phyloP scores from a whole-genome alignment of 2,329 filamentous ascomycete species.

The Exophiala phaeomuriformis region DNA sequence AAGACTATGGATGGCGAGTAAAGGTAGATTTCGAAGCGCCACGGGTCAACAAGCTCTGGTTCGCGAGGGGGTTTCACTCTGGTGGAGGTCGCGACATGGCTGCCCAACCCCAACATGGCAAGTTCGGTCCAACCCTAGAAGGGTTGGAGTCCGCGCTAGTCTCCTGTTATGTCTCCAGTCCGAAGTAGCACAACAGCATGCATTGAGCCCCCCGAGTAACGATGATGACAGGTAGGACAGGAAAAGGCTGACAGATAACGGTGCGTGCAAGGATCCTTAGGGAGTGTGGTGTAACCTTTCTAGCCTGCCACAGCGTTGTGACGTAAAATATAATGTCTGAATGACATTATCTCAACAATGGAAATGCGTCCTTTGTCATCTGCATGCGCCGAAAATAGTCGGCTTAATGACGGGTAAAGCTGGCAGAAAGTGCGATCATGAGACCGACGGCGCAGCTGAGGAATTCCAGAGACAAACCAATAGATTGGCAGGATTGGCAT shows the following conservation, averaged over 20 bases:
- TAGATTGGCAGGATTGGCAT: slow-evolving; percentile 6
- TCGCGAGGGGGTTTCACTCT: slow-evolving; percentile 5
- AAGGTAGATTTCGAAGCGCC: slow-evolving; percentile 22
- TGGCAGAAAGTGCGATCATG: slow-evolving; percentile 9
- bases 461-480: slow-evolving; percentile 10
- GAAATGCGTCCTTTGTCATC: slow-evolving; percentile 5
- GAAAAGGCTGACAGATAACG: slow-evolving; percentile 19
- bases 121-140: slow-evolving; percentile 6
- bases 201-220: neutral
- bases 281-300: neutral
- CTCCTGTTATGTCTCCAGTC: slow-evolving; percentile 5
- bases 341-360: slow-evolving; percentile 14
- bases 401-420: neutral
- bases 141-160: slow-evolving; percentile 12
- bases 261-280: slow-evolving; percentile 4
- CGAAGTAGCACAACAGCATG: slow-evolving; percentile 6
- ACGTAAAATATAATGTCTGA: slow-evolving; percentile 19
- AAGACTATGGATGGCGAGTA: slow-evolving; percentile 15
- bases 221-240: slow-evolving; percentile 5
- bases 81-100: slow-evolving; percentile 6
- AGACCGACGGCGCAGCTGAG: neutral
- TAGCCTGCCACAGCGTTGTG: slow-evolving; percentile 10
- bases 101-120: slow-evolving; percentile 21
- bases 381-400: slow-evolving; percentile 18
- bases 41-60: slow-evolving; percentile 13